phyloP scores from a whole-genome alignment of 139 green algal species.

The Diplosphaera chodatii region DNA sequence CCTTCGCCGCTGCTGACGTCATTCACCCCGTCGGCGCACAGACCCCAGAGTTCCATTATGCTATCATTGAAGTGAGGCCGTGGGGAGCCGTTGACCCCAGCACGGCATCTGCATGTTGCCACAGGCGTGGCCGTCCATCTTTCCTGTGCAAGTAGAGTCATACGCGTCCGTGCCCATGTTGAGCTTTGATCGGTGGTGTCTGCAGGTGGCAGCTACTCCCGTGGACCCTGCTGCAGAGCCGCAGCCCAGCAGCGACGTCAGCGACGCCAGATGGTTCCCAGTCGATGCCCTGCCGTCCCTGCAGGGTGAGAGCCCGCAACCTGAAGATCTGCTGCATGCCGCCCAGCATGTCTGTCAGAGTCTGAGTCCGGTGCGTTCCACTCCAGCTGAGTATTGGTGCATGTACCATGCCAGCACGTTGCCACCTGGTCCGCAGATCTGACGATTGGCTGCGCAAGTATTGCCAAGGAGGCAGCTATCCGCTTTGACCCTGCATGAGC shows the following conservation, averaged over 20 bases:
- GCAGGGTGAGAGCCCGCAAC: not conserved
- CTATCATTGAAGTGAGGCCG: not conserved
- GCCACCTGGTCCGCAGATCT: not conserved
- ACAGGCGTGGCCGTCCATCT: not conserved
- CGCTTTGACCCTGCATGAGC: not conserved
- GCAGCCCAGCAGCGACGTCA: not conserved
- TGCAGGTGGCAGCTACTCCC: not conserved
- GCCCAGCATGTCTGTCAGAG: no score
- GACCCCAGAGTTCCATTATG: conserved; percentile 3
- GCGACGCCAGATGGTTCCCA: not conserved
- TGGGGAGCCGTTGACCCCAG: not conserved
- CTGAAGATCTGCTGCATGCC: not conserved
- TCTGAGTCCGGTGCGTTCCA: no score
- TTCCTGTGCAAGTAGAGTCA: no score
- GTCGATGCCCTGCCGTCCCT: not conserved
- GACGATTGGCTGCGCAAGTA: not conserved
- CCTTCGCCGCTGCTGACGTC: not conserved
- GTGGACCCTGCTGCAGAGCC: not conserved
- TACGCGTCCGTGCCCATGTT: no score
- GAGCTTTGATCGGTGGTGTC: no score
- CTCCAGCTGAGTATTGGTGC: no score
- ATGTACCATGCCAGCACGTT: no score
- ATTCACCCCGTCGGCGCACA: not conserved
- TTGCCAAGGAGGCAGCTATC: not conserved
- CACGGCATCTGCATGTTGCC: not conserved